Evolutionary conservation across 2,329 filamentous ascomycete species (phyloP).

Genomic region (Tolypocladium inflatum): DNA sequence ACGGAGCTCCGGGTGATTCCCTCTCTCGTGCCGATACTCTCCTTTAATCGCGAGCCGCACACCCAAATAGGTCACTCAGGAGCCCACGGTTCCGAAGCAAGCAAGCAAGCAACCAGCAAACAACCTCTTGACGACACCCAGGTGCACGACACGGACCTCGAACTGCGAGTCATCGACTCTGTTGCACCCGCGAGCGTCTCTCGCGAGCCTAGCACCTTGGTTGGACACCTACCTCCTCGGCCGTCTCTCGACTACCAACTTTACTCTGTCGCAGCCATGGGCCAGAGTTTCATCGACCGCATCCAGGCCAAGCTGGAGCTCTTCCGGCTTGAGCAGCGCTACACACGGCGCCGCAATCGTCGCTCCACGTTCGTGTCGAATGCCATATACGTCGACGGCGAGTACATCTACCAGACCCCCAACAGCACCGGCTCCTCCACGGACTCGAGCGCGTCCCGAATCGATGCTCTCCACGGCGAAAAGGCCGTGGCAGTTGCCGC

Average conservation of each 20-base stretch:
- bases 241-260: background rate
- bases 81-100: background rate
- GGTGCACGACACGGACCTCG: background rate
- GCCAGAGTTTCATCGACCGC: constrained; percentile 45
- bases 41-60: background rate
- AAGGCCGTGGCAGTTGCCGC: constrained; percentile 16
- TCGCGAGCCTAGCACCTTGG: background rate
- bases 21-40: background rate
- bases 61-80: background rate
- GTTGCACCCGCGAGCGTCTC: no score
- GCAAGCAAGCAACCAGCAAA: background rate
- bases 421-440: constrained; percentile 48
- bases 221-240: background rate
- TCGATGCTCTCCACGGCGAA: constrained; percentile 27
- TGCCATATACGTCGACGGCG: constrained; percentile 87
- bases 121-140: background rate
- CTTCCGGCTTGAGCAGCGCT: constrained; percentile 90
- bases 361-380: constrained; percentile 84
- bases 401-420: constrained; percentile 74
- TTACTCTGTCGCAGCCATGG: constrained; percentile 26
- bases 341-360: constrained; percentile 78
- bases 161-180: background rate
- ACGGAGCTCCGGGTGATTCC: background rate
- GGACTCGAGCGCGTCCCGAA: constrained; percentile 27
- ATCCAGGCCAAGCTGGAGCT: constrained; percentile 71